Percentiles rank a stretch among this genome's conserved stretches.
These are phyloP conservation scores for Calycina marina DNA, from an alignment of 2,329 filamentous ascomycete genomes.

Conservation along the genomic window DNA sequence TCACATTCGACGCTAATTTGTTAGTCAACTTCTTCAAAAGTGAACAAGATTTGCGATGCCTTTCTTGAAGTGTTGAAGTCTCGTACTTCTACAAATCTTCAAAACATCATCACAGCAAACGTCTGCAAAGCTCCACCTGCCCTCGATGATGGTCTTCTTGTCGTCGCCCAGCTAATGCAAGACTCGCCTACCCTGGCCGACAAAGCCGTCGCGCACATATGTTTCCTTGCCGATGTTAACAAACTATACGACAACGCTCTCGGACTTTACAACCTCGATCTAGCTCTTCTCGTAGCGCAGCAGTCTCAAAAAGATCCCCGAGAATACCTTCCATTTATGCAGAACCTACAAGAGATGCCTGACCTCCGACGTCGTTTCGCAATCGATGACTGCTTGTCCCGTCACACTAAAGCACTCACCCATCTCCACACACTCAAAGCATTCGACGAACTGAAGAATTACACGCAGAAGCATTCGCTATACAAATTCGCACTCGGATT, in stretches of 20 bases:
- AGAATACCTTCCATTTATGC: conserved; percentile 91
- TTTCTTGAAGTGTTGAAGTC: conserved; percentile 55
- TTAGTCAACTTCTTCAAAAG: conserved; percentile 36
- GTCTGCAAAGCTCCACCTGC: conserved; percentile 89
- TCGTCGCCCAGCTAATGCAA: conserved; percentile 61
- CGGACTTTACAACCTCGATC: conserved; percentile 80
- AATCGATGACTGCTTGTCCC: conserved; percentile 78
- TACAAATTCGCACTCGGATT: conserved; percentile 65
- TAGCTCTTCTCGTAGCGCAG: conserved; percentile 82
- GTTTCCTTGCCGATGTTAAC: conserved; percentile 90
- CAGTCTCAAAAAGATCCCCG: conserved; percentile 90
- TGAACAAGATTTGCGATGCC: conserved; percentile 80
- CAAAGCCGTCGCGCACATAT: conserved; percentile 88
- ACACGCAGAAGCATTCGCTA: conserved; percentile 65
- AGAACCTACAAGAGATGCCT: conserved; percentile 64
- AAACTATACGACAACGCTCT: conserved; percentile 81
- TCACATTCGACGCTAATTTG: conserved; percentile 7
- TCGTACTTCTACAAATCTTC: conserved; percentile 51
- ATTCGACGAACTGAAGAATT: conserved; percentile 66
- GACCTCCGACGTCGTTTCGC: conserved; percentile 59
- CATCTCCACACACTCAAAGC: conserved; percentile 60
- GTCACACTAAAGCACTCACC: conserved; percentile 59
- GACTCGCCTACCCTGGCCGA: conserved; percentile 62
- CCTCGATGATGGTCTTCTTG: conserved; percentile 65
- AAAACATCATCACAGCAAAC: conserved; percentile 88